Evolutionary conservation across 179 eudicot species (phyloP), one percentile per base, ranked within the genome.

Genomic region (Vitellaria paradoxa): DNA sequence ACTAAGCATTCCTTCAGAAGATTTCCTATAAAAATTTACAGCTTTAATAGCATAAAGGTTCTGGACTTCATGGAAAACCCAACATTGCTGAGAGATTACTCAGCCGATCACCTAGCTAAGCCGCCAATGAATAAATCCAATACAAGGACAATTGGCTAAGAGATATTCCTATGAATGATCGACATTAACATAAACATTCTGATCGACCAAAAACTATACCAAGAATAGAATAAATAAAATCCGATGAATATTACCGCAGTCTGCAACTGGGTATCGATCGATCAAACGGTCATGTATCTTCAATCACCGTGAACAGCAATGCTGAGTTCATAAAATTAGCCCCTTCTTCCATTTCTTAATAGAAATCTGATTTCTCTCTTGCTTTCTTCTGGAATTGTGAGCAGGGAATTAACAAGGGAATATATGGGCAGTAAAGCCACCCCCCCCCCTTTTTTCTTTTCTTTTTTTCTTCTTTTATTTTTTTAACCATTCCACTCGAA

Each of bases 71-170:
- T 66, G 7, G 9, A 37, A 8, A 3, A 13, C 24, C 8, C n/a
- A 42, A n/a, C 3, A 40, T 6, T 0, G 9, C 55, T 50, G 9
- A 50, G 5, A n/a, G 56, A 4, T 68, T 40, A 20, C 37, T 49
- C 69, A 60, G 37, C 75, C 49, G 2, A 59, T 68, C 49, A 47
- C 57, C 79, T 47, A 42, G 15, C 12, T n/a, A 42, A 78, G 50
- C 59, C 52, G 67, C 75, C 21, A 62, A 62, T 53, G 52, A 70
- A 70, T 62, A 57, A 59, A 73, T 40, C 46, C 26, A 59, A 46
- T 68, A 77, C 23, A 68, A 75, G 61, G 30, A 53, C 62, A 71
- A 14, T 9, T 53, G 6, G 52, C 2, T 12, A 45, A 6, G 26
- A 65, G 14, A 18, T 30, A 23, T 53, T 71, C 40, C 46, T 55